phyloP scores from a whole-genome alignment of 768 basidiomycete species.

The Rhizopogon vesiculosus region DNA sequence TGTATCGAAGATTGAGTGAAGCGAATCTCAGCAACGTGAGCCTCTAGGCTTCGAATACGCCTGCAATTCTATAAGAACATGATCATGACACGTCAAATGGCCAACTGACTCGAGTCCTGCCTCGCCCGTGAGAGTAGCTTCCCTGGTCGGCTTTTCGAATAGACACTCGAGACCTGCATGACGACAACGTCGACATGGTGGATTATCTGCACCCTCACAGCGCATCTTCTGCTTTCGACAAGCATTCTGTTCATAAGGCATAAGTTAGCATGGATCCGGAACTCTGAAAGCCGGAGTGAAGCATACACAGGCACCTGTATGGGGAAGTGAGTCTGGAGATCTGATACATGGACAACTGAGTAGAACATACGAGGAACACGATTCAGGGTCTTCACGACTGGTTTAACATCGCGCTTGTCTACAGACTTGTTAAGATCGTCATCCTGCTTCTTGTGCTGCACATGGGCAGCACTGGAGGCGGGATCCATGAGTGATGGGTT shows the following conservation, averaged over 20 bases:
- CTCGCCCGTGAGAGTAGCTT: slow-evolving; percentile 83
- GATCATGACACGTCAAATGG: not conserved
- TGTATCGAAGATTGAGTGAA: slow-evolving; percentile 72
- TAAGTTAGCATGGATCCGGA: slow-evolving; percentile 15
- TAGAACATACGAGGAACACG: slow-evolving; percentile 75
- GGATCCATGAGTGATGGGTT: slow-evolving; percentile 15
- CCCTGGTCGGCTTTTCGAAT: slow-evolving; percentile 90
- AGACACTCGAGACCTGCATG: slow-evolving; percentile 88
- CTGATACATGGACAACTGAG: slow-evolving; percentile 10
- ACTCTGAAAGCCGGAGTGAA: slow-evolving; percentile 2
- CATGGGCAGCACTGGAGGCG: not conserved
- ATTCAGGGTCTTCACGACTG: slow-evolving; percentile 74
- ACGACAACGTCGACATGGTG: slow-evolving; percentile 92
- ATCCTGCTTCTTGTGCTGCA: slow-evolving; percentile 54
- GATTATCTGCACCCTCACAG: slow-evolving; percentile 94
- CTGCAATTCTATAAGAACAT: slow-evolving; percentile 36
- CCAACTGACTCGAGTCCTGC: slow-evolving; percentile 79
- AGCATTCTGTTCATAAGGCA: slow-evolving; percentile 60
- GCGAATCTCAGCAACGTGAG: slow-evolving; percentile 80
- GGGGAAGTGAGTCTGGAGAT: not conserved
- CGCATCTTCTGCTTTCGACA: slow-evolving; percentile 97
- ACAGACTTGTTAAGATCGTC: slow-evolving; percentile 33
- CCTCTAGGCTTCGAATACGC: slow-evolving; percentile 86
- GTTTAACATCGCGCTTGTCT: slow-evolving; percentile 65
- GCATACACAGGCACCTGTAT: slow-evolving; percentile 76